Percentiles rank a stretch among this genome's conserved stretches.
Evolutionary conservation across 805 yeast species (phyloP).

Genomic region (Aciculoconidium aculeatum): DNA sequence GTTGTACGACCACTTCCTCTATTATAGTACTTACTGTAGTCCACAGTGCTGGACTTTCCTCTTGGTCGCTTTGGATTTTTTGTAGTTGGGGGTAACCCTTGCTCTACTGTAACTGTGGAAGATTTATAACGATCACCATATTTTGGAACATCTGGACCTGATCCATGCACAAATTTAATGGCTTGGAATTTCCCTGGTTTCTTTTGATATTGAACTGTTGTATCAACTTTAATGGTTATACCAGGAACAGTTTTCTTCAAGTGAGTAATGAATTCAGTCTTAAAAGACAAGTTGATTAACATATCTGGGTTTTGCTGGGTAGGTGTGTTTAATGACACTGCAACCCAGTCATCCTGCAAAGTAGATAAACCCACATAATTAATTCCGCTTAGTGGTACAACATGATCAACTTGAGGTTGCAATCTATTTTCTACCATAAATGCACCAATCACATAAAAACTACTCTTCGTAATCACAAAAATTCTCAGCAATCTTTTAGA

Average conservation of each 20-base stretch:
- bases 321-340: constrained; percentile 46
- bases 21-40: constrained; percentile 38
- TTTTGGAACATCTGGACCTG: constrained; percentile 48
- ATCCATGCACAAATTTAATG: constrained; percentile 63
- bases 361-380: constrained; percentile 62
- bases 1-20: constrained; percentile 19
- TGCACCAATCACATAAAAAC: constrained; percentile 69
- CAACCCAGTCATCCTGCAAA: constrained; percentile 90
- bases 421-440: constrained; percentile 54
- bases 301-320: constrained; percentile 65
- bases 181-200: constrained; percentile 81
- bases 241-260: constrained; percentile 56
- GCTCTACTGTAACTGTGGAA: constrained; percentile 73
- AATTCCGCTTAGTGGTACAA: constrained; percentile 56
- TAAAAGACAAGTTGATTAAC: constrained; percentile 73
- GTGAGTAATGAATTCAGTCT: constrained; percentile 82
- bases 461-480: constrained; percentile 58
- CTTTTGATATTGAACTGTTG: constrained; percentile 76
- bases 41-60: constrained; percentile 36
- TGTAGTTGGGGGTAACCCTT: constrained; percentile 72
- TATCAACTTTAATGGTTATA: constrained; percentile 59
- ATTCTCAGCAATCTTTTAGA: constrained; percentile 71
- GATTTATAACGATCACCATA: constrained; percentile 80
- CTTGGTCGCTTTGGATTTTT: constrained; percentile 72
- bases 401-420: constrained; percentile 55